These are phyloP conservation scores for Serendipita sp. DNA, from an alignment of 768 basidiomycete genomes.

Conservation along the genomic window DNA sequence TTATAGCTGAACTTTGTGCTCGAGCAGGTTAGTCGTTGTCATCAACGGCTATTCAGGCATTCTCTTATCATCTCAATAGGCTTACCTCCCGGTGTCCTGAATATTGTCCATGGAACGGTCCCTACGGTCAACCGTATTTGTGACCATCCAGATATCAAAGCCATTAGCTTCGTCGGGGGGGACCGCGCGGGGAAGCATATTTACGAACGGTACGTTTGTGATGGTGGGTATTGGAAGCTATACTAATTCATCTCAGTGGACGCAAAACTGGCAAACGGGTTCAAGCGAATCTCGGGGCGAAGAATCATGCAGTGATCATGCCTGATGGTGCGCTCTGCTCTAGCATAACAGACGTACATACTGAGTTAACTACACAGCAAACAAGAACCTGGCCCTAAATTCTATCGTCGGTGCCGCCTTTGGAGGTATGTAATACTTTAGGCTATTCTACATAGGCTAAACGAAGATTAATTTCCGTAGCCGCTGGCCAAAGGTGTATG, in stretches of 20 bases:
- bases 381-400: conserved; percentile 82
- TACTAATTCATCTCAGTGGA: conserved; percentile 28
- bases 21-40: conserved; percentile 34
- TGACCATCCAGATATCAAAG: conserved; percentile 79
- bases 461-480: conserved; percentile 17
- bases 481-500: conserved; percentile 97
- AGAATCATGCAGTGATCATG: conserved; percentile 90
- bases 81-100: conserved; percentile 75
- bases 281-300: conserved; percentile 84
- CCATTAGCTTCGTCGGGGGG: conserved; percentile 93
- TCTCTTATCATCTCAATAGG: conserved; percentile 14
- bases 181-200: conserved; percentile 89
- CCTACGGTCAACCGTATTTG: conserved; percentile 89
- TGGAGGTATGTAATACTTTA: conserved; percentile 25
- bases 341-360: neutral
- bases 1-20: conserved; percentile 88
- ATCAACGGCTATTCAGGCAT: conserved; percentile 20
- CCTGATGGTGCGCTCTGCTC: conserved; percentile 55
- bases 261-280: conserved; percentile 80
- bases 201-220: conserved; percentile 47
- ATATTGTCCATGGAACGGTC: conserved; percentile 79
- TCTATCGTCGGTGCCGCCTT: conserved; percentile 89
- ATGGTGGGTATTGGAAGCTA: conserved; percentile 6
- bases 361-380: conserved; percentile 30
- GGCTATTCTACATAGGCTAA: conserved; percentile 14